Conservation (phyloP, 2,329 filamentous ascomycete genomes). For the Apiospora pterosperma region DNA sequence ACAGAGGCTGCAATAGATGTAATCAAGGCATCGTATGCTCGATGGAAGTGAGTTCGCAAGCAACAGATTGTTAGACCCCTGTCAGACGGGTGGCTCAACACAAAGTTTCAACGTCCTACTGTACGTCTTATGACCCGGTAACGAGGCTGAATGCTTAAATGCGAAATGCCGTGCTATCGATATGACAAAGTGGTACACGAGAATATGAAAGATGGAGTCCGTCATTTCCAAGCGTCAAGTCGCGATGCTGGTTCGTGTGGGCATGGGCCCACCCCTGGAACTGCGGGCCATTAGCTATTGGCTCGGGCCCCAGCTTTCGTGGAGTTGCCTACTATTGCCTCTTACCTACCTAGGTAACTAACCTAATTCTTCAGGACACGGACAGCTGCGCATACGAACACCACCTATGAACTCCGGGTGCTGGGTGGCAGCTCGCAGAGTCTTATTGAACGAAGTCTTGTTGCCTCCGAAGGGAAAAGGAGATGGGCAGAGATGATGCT, state of each 20-base stretch:
- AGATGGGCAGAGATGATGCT: neutral
- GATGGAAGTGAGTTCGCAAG: neutral
- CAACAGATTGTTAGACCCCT: neutral
- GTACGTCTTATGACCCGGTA: neutral
- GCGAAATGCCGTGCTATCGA: neutral
- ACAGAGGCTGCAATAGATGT: neutral
- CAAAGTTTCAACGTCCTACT: neutral
- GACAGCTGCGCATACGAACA: neutral
- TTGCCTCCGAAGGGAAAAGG: neutral
- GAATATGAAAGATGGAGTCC: neutral
- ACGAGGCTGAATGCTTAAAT: neutral
- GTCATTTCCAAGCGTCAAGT: neutral
- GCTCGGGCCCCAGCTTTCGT: neutral
- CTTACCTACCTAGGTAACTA: no score
- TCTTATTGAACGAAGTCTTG: neutral
- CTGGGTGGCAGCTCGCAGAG: neutral
- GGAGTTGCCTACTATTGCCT: neutral
- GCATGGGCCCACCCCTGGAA: neutral
- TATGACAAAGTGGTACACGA: neutral
- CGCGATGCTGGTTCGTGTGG: neutral
- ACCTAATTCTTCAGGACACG: neutral
- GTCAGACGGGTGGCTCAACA: neutral
- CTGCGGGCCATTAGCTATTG: neutral
- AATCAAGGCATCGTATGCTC: neutral
- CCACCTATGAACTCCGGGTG: neutral